phyloP scores from a whole-genome alignment of 2,329 filamentous ascomycete genomes.

The Aspergillus udagawae region DNA sequence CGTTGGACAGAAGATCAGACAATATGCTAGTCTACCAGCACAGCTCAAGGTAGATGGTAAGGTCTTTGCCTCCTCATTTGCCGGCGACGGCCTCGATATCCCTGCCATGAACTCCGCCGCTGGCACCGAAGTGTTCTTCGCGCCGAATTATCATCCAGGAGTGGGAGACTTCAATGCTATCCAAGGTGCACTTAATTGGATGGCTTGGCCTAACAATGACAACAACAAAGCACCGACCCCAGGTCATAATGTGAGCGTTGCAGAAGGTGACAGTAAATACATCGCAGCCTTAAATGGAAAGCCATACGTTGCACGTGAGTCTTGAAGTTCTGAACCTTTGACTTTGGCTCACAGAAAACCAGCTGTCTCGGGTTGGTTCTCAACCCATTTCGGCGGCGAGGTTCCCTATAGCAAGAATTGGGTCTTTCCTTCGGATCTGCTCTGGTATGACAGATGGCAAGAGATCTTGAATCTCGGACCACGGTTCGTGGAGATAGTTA shows the following conservation, averaged over 20 bases:
- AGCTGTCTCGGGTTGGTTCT: conserved; percentile 51
- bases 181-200: conserved; percentile 44
- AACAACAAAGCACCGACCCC: conserved; percentile 49
- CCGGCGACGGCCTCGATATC: conserved; percentile 46
- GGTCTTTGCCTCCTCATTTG: conserved; percentile 53
- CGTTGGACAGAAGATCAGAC: conserved; percentile 45
- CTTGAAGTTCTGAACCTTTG: not conserved
- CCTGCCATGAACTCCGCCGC: conserved; percentile 41
- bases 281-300: conserved; percentile 34
- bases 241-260: conserved; percentile 39
- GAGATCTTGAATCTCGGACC: conserved; percentile 44
- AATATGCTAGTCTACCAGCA: conserved; percentile 42
- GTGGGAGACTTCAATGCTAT: conserved; percentile 35
- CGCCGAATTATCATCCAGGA: conserved; percentile 49
- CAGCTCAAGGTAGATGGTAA: conserved; percentile 50
- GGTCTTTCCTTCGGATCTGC: conserved; percentile 44
- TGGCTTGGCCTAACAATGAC: conserved; percentile 42
- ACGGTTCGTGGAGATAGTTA: conserved; percentile 47
- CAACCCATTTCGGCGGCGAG: conserved; percentile 46
- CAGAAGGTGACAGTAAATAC: conserved; percentile 34
- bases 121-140: conserved; percentile 45
- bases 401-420: conserved; percentile 51
- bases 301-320: conserved; percentile 48
- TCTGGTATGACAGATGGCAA: conserved; percentile 44
- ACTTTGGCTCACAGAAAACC: not conserved